phyloP scores from a whole-genome alignment of 2,329 filamentous ascomycete species.

The Colletotrichum sidae region DNA sequence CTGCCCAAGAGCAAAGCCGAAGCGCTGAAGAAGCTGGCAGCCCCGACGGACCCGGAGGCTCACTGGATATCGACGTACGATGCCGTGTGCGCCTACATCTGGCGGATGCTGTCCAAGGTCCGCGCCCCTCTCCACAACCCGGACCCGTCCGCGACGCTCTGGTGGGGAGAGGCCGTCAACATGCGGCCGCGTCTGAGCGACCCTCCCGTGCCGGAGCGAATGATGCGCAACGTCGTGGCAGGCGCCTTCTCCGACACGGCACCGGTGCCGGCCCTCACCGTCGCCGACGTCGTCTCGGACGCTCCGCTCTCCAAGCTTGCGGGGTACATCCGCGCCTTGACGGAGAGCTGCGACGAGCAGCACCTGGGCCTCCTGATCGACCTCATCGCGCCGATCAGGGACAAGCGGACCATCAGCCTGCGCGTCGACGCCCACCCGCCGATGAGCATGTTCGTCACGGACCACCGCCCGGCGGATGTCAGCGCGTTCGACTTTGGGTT shows the following conservation, averaged over 20 bases:
- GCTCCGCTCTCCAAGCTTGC: constrained; percentile 50
- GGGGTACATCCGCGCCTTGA: constrained; percentile 50
- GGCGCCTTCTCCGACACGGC: constrained; percentile 42
- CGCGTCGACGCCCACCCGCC: constrained; percentile 51
- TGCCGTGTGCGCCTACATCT: constrained; percentile 54
- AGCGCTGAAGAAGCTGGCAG: constrained; percentile 51
- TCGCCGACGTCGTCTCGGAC: constrained; percentile 49
- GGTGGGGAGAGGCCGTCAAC: constrained; percentile 52
- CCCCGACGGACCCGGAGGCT: constrained; percentile 43
- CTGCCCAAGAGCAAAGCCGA: constrained; percentile 56
- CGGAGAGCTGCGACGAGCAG: constrained; percentile 48
- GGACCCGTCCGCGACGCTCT: constrained; percentile 42
- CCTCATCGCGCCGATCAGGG: constrained; percentile 47
- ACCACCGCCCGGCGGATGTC: constrained; percentile 48
- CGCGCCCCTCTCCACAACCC: constrained; percentile 49
- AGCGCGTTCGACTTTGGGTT: constrained; percentile 51
- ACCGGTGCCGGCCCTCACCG: constrained; percentile 44
- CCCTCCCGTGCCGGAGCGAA: constrained; percentile 46
- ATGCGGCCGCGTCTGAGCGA: constrained; percentile 51
- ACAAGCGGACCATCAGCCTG: constrained; percentile 50
- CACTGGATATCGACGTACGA: constrained; percentile 60
- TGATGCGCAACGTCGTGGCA: constrained; percentile 51
- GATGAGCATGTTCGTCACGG: constrained; percentile 49
- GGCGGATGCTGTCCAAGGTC: constrained; percentile 51
- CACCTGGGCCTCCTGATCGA: constrained; percentile 44